A percentile compares a stretch with the other conserved stretches of the same genome.
Evolutionary conservation across 176 grass and related monocot species (phyloP).

Genomic region (Paspalum notatum): DNA sequence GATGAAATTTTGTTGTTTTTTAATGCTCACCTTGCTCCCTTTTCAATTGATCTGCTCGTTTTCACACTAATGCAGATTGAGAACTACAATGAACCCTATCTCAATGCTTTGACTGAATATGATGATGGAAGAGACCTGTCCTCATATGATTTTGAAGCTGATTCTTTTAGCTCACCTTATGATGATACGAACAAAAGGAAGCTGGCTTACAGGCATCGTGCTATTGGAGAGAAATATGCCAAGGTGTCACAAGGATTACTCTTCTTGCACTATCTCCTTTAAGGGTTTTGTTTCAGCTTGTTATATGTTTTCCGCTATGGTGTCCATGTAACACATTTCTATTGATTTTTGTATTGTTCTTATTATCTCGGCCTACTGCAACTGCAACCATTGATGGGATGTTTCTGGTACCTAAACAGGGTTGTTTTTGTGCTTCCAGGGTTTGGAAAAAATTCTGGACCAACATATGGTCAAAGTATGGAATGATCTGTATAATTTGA

Average conservation of each 20-base stretch:
- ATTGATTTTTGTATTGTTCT: conserved; percentile 14
- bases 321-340: conserved; percentile 1
- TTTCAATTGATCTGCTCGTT: conserved; percentile 33
- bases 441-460: conserved; percentile 84
- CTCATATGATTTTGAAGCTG: conserved; percentile 80
- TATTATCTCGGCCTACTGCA: background rate
- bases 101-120: conserved; percentile 69
- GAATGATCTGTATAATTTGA: conserved; percentile 81
- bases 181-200: conserved; percentile 90
- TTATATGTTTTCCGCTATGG: background rate
- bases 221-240: conserved; percentile 80
- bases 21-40: background rate
- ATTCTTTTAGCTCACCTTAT: conserved; percentile 73
- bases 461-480: conserved; percentile 75
- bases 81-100: conserved; percentile 88
- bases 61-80: conserved; percentile 67
- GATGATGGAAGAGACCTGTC: conserved; percentile 88
- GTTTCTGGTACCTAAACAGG: conserved; percentile 31
- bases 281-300: conserved; percentile 16
- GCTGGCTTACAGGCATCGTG: conserved; percentile 89
- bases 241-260: conserved; percentile 55
- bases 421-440: conserved; percentile 54
- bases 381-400: conserved; percentile 9
- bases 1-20: background rate
- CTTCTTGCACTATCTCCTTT: conserved; percentile 32